Base-by-base conservation (phyloP, 768 basidiomycete species). In the Auricularia auricula-judae region DNA sequence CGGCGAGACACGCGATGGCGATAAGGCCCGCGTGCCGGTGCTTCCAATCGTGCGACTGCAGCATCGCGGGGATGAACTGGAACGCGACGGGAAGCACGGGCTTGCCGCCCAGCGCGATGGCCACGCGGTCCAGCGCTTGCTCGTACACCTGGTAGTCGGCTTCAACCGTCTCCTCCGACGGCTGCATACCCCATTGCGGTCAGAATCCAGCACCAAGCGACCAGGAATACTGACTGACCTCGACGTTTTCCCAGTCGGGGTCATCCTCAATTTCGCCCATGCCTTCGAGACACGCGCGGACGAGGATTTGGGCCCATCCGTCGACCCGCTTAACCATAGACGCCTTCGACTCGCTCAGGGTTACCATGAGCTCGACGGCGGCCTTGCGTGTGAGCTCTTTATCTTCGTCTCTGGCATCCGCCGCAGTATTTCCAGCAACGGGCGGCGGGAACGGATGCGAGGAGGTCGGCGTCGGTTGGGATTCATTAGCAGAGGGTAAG, bases 1-100 rank as follows among this genome's bases (percentile, higher is more conserved):
- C 93, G 0, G 85, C 91, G 62, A 94, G 87, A 0, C 87, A 83
- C 0, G 90, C 90, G 64, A 96, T 88, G 0, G 91, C 90, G 84
- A 93, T 90, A 33, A 95, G 76, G 11, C 89, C 93, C 0, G 91
- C 91, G 69, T 95, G 91, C 35, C 92, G 79, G 34, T 85, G 81
- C 62, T 89, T 80, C 93, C 93, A 96, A 73, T 93, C 89, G 66
- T 86, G 87, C 64, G 83, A 86, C 0, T 81, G 82, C 64, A 94
- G 78, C 86, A 95, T 91, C 0, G 85, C 86, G 0, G 90, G 90
- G 14, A 92, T 91, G 65, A 86, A 85, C 53, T 58, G 84, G 76
- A 93, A 93, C 4, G 92, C 87, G 10, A 86, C 84, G 0, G 89
- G 92, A 3, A 95, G 76, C 1, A 93, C 83, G 0, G 83, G 77